phyloP scores from a whole-genome alignment of 2,329 filamentous ascomycete species.

The Diplodia sapinea region DNA sequence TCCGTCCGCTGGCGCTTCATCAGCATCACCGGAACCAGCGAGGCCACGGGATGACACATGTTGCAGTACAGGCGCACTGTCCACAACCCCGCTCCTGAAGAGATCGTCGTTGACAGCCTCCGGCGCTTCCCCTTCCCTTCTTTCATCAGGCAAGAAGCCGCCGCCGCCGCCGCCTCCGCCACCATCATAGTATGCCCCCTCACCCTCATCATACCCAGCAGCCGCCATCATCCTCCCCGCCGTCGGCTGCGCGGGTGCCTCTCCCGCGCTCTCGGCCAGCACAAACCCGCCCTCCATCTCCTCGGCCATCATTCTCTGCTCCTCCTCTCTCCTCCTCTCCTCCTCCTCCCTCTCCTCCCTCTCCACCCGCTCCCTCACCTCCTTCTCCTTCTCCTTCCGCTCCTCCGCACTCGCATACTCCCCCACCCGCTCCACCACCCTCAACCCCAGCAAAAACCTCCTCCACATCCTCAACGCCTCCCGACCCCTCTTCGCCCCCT shows the following conservation, averaged over 20 bases:
- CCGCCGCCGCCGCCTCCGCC: slow-evolving; percentile 16
- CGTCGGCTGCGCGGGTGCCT: slow-evolving; percentile 47
- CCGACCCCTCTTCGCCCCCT: slow-evolving; percentile 60
- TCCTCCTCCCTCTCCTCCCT: slow-evolving; percentile 32
- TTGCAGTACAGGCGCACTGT: not conserved
- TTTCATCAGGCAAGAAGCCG: slow-evolving; percentile 38
- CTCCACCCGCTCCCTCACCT: slow-evolving; percentile 35
- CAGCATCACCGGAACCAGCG: slow-evolving; percentile 5
- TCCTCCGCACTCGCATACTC: slow-evolving; percentile 50
- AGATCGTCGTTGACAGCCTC: not conserved
- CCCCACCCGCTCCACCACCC: slow-evolving; percentile 75
- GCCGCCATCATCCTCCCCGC: slow-evolving; percentile 25
- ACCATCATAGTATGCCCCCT: slow-evolving; percentile 19
- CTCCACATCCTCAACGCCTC: slow-evolving; percentile 64
- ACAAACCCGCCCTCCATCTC: slow-evolving; percentile 47
- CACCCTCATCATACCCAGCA: slow-evolving; percentile 2
- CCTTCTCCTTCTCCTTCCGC: slow-evolving; percentile 16
- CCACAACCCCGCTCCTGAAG: slow-evolving; percentile 11
- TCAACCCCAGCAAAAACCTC: slow-evolving; percentile 65
- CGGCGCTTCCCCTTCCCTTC: slow-evolving; percentile 30
- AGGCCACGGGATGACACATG: slow-evolving; percentile 15
- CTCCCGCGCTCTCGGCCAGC: slow-evolving; percentile 57
- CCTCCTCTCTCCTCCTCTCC: not conserved
- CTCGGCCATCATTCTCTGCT: slow-evolving; percentile 15
- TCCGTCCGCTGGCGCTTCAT: slow-evolving; percentile 19